Evolutionary conservation across 2,329 filamentous ascomycete genomes (phyloP).

Genomic region (Furcasterigmium furcatum): DNA sequence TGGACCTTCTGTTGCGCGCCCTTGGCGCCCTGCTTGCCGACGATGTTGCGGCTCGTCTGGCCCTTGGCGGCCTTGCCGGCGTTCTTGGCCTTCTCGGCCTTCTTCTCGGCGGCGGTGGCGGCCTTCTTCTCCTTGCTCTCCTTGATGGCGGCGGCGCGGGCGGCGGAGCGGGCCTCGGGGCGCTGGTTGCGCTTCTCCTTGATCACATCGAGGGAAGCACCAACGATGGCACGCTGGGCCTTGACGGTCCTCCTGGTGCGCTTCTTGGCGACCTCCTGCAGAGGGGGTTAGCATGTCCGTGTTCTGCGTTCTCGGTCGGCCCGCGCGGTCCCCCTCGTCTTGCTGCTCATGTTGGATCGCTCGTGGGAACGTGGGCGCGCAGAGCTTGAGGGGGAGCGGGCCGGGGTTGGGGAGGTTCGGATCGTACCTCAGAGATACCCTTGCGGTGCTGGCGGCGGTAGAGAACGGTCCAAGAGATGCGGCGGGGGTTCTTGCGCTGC

Average conservation of each 20-base stretch:
- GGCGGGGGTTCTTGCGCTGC: conserved; percentile 99
- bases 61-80: conserved; percentile 74
- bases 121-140: conserved; percentile 99
- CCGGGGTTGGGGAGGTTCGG: conserved; percentile 5
- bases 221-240: conserved; percentile 97
- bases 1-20: conserved; percentile 82
- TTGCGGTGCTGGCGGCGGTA: conserved; percentile 99
- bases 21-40: conserved; percentile 97
- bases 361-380: neutral
- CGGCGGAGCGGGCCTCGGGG: conserved; percentile 91
- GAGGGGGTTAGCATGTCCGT: conserved; percentile 31
- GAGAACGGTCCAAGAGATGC: conserved; percentile 97
- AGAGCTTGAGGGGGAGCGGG: neutral
- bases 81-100: conserved; percentile 98
- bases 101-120: conserved; percentile 85
- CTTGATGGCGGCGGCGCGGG: conserved; percentile 87
- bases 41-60: conserved; percentile 72
- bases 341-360: neutral
- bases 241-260: conserved; percentile 97
- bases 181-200: conserved; percentile 96
- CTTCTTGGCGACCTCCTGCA: conserved; percentile 99
- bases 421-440: conserved; percentile 99
- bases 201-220: conserved; percentile 99
- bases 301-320: neutral
- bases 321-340: neutral